Percentiles rank a stretch among this genome's conserved stretches.
Conservation (phyloP, 192 early-diverging fungal species). For the Coemansia sp. region DNA sequence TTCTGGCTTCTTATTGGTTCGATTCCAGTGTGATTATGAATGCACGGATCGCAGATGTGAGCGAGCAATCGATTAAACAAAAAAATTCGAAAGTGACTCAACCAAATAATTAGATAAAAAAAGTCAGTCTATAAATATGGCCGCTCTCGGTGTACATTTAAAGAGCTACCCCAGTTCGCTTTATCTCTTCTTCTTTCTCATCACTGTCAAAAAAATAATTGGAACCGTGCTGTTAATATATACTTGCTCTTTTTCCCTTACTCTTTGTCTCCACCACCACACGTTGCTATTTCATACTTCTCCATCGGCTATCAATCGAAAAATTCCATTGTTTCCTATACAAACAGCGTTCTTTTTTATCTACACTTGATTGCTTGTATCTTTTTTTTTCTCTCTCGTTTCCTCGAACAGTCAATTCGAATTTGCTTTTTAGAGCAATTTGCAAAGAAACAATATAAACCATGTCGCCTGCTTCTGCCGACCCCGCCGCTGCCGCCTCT, state of each 20-base stretch:
- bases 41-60: too few relatives aligned
- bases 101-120: too few relatives aligned
- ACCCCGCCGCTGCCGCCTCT: background rate
- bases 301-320: background rate
- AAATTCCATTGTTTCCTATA: background rate
- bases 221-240: too few relatives aligned
- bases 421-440: background rate
- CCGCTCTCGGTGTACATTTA: background rate
- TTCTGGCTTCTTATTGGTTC: too few relatives aligned
- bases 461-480: conserved; percentile 14
- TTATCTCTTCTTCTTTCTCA: background rate
- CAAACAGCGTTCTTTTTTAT: background rate
- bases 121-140: conserved; percentile 8
- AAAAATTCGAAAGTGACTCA: too few relatives aligned
- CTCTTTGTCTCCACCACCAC: background rate
- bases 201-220: too few relatives aligned
- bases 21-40: too few relatives aligned
- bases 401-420: background rate
- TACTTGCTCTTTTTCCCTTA: too few relatives aligned
- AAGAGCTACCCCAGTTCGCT: background rate
- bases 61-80: too few relatives aligned
- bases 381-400: too few relatives aligned
- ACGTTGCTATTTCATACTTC: background rate
- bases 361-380: background rate
- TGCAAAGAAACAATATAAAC: background rate